Percentiles rank a stretch among this genome's conserved stretches.
phyloP scores from a whole-genome alignment of 2,329 filamentous ascomycete genomes.

The Ilyonectria robusta region DNA sequence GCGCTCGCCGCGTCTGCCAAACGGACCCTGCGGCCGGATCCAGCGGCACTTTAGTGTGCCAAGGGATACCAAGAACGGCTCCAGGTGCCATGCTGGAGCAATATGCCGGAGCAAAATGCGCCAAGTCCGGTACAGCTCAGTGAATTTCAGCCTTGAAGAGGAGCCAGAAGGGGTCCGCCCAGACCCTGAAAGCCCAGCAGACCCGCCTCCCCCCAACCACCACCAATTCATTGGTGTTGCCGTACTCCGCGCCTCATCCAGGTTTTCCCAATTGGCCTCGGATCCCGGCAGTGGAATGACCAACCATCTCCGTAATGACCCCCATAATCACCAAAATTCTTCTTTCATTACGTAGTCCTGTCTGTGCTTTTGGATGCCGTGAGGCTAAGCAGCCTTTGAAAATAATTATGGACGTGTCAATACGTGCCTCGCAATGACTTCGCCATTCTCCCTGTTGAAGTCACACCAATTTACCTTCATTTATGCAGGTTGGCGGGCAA shows the following conservation, averaged over 20 bases:
- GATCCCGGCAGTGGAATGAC: slow-evolving; percentile 16
- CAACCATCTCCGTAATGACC: neutral
- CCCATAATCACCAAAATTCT: neutral
- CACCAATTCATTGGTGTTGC: neutral
- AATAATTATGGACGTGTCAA: no score
- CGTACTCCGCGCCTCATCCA: neutral
- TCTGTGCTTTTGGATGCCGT: neutral
- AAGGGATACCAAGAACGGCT: slow-evolving; percentile 11
- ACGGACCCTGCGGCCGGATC: slow-evolving; percentile 20
- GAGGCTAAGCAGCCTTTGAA: neutral
- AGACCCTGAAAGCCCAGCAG: neutral
- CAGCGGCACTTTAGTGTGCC: slow-evolving; percentile 31
- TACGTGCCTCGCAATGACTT: no score
- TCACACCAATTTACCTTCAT: neutral
- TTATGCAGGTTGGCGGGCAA: no score
- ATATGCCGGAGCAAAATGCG: slow-evolving; percentile 12
- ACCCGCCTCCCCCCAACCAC: slow-evolving; percentile 11
- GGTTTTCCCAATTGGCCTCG: slow-evolving; percentile 20
- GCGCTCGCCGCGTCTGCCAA: neutral
- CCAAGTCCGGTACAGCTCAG: slow-evolving; percentile 6
- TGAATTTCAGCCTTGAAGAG: slow-evolving; percentile 1
- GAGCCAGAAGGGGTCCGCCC: neutral
- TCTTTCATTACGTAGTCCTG: neutral
- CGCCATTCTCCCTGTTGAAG: no score
- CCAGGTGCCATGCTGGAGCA: slow-evolving; percentile 9